Evolutionary conservation across 768 basidiomycete species (phyloP), one percentile per base, ranked within the genome.

Genomic region (Amanita brunnescens): DNA sequence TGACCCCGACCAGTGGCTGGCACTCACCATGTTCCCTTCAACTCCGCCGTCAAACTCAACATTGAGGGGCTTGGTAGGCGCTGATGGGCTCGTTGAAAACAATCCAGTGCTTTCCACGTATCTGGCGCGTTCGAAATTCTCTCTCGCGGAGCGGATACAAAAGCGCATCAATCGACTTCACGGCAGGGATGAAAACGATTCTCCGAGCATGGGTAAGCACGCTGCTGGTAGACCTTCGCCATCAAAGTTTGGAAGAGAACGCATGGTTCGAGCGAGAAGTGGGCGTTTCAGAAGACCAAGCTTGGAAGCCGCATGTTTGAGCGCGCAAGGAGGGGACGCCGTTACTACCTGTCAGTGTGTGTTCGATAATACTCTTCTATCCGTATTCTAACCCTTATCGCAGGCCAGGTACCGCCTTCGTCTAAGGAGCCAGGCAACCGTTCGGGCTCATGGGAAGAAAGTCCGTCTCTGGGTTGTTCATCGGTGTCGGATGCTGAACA

Each of bases 91-190:
- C 26, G 14, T 5, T 45, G 44, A 32, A 32, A 24, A 14, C 16
- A 5, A 18, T 10, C 37, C 23, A 40, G 16, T 23, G 13, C 35
- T 9, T 16, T 8, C 24, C 2, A 30, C 20, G 3, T 10, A 24
- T 39, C 10, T 40, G 38, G 30, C 49, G 2, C 49, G 49, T 12
- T 41, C 49, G n/a, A 39, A 20, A 26, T 41, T 49, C 10, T 16
- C 39, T 7, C 26, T 39, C 5, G 49, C 26, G 9, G 16, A 33
- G 12, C 49, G 49, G 7, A 49, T 41, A 30, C 49, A 49, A 26
- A 49, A 41, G 32, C 35, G 49, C 9, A 49, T 49, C 37, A 32
- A 49, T 26, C 49, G n/a, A 33, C 38, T 49, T 8, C 37, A 49
- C 30, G 29, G 48, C 29, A 39, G 24, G 39, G 30, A 29, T 9